Evolutionary conservation across 805 yeast species (phyloP).

Genomic region (Priceomyces haplophilus): DNA sequence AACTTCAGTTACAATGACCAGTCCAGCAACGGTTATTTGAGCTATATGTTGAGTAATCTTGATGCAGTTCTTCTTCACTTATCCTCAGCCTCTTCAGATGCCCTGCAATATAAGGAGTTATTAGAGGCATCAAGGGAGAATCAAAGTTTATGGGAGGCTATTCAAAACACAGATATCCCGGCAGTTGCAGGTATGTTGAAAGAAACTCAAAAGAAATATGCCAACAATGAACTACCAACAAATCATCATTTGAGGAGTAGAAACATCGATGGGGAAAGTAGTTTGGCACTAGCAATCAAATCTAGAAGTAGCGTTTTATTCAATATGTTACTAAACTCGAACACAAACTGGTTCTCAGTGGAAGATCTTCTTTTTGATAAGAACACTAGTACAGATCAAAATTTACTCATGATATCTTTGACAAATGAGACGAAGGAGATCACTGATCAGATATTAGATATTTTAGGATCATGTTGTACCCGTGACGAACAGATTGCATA

Average conservation of each 20-base stretch:
- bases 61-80: constrained; percentile 78
- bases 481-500: constrained; percentile 46
- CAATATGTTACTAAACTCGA: constrained; percentile 40
- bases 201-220: constrained; percentile 7
- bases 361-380: constrained; percentile 69
- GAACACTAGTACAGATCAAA: constrained; percentile 49
- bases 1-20: constrained; percentile 45
- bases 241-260: constrained; percentile 24
- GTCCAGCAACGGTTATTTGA: constrained; percentile 55
- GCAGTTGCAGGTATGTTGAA: constrained; percentile 16
- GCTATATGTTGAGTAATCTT: constrained; percentile 77
- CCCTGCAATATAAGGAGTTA: constrained; percentile 36
- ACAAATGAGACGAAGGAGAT: constrained; percentile 48
- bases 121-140: constrained; percentile 45
- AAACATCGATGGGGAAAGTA: constrained; percentile 62
- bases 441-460: constrained; percentile 40
- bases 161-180: constrained; percentile 30
- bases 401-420: constrained; percentile 61
- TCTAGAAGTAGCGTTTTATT: constrained; percentile 46
- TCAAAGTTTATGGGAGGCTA: constrained; percentile 50
- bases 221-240: constrained; percentile 13
- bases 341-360: constrained; percentile 50
- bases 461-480: constrained; percentile 43
- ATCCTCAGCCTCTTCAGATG: constrained; percentile 13
- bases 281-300: constrained; percentile 59